phyloP scores from a whole-genome alignment of 352 stramenopile genomes.

The Lagenidium giganteum region DNA sequence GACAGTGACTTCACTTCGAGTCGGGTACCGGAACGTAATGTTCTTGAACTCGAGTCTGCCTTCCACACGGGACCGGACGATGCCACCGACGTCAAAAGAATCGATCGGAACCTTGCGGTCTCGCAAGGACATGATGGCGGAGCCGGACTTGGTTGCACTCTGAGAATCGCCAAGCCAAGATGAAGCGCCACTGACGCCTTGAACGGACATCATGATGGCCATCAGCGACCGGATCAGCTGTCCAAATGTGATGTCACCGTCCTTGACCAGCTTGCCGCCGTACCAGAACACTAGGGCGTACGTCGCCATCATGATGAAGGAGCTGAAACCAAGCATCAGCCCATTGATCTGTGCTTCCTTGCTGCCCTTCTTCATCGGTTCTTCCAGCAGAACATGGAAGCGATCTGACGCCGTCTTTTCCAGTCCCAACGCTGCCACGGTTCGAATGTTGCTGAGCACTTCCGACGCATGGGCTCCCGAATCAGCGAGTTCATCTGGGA shows the following conservation, averaged over 20 bases:
- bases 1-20: constrained; percentile 48
- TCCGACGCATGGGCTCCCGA: constrained; percentile 40
- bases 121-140: constrained; percentile 23
- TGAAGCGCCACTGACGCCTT: constrained; percentile 23
- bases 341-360: constrained; percentile 36
- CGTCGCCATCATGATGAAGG: constrained; percentile 39
- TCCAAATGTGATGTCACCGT: constrained; percentile 28
- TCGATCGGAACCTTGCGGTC: constrained; percentile 29
- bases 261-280: constrained; percentile 38
- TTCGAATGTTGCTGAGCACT: constrained; percentile 45
- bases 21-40: constrained; percentile 75
- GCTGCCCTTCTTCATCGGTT: constrained; percentile 21
- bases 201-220: constrained; percentile 46
- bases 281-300: constrained; percentile 66
- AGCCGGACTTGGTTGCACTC: constrained; percentile 55
- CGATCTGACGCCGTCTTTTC: constrained; percentile 19
- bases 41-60: constrained; percentile 47
- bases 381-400: constrained; percentile 20
- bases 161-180: constrained; percentile 38
- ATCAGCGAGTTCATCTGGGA: constrained; percentile 23
- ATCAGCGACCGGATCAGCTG: constrained; percentile 50
- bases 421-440: constrained; percentile 30
- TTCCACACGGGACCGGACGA: constrained; percentile 7
- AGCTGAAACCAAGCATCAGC: constrained; percentile 66
- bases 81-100: constrained; percentile 21